These are phyloP conservation scores for Colletotrichum sidae DNA, from an alignment of 2,329 filamentous ascomycete genomes.

Conservation along the genomic window DNA sequence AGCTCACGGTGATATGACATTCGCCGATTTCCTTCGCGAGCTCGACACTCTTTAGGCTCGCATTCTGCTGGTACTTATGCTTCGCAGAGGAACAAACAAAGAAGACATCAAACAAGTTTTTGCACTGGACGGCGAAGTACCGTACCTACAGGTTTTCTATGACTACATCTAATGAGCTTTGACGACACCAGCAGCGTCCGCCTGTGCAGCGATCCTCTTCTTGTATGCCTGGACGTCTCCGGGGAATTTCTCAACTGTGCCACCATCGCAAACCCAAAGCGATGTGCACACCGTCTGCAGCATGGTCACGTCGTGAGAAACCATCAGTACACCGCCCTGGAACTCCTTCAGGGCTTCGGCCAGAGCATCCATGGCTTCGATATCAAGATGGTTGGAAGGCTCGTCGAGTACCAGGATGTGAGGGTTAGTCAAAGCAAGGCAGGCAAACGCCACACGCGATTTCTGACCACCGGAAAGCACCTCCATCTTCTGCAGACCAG, in stretches of 20 bases:
- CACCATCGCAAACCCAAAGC: conserved; percentile 95
- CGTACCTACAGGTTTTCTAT: not conserved
- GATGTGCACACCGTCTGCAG: conserved; percentile 94
- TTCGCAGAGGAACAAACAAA: not conserved
- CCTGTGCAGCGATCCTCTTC: conserved; percentile 92
- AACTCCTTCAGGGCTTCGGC: conserved; percentile 86
- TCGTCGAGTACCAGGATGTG: conserved; percentile 99
- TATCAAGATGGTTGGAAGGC: conserved; percentile 98
- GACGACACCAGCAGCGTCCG: conserved; percentile 88
- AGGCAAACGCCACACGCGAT: conserved; percentile 98
- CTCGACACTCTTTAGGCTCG: not conserved
- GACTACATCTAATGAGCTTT: conserved; percentile 63
- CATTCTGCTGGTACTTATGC: too few species aligned
- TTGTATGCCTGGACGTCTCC: conserved; percentile 98
- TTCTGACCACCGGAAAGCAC: conserved; percentile 97
- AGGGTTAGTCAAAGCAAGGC: conserved; percentile 90
- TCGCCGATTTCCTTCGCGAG: too few species aligned
- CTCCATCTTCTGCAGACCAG: conserved; percentile 95
- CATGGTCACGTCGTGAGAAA: conserved; percentile 99
- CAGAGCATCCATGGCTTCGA: conserved; percentile 98
- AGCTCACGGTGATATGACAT: conserved; percentile 20
- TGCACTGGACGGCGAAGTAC: too few species aligned
- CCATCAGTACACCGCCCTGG: conserved; percentile 96
- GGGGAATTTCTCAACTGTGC: conserved; percentile 94
- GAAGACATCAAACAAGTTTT: not conserved